phyloP scores from a whole-genome alignment of 257 asterid species.

The Petunia axillaris region DNA sequence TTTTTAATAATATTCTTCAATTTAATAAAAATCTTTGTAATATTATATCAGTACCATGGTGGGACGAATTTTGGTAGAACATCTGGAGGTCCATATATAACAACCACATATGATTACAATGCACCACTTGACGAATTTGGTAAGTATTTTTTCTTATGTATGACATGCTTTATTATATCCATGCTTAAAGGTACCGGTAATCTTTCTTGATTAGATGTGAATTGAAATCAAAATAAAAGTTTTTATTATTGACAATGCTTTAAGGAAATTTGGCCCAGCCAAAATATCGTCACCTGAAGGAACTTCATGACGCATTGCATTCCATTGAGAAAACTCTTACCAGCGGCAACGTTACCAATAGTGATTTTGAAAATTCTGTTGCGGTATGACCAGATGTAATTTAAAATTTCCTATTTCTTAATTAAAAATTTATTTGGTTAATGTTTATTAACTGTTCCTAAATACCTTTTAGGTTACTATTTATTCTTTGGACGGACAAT shows the following conservation, averaged over 20 bases:
- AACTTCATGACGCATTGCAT: constrained; percentile 65
- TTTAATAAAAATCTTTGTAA: background rate
- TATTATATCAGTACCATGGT: constrained; percentile 63
- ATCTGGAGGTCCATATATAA: constrained; percentile 81
- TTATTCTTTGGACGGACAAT: constrained; percentile 39
- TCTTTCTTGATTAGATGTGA: background rate
- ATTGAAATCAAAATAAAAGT: background rate
- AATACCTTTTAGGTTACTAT: constrained; percentile 43
- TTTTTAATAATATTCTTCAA: background rate
- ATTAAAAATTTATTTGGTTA: background rate
- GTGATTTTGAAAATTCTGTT: constrained; percentile 48
- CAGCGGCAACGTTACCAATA: constrained; percentile 47
- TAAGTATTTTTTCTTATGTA: constrained; percentile 13
- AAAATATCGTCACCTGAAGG: constrained; percentile 77
- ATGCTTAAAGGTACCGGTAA: background rate
- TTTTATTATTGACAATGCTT: background rate
- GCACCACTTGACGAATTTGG: constrained; percentile 85
- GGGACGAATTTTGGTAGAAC: constrained; percentile 86
- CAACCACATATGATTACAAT: constrained; percentile 72
- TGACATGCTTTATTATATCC: too few species aligned
- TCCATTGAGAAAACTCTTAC: constrained; percentile 64
- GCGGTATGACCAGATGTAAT: constrained; percentile 30
- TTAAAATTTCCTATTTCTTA: background rate
- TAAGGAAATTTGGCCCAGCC: constrained; percentile 66
- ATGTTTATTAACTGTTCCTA: background rate